Conservation (phyloP, 164 flowering plant species). For the Stephania cephalantha region DNA sequence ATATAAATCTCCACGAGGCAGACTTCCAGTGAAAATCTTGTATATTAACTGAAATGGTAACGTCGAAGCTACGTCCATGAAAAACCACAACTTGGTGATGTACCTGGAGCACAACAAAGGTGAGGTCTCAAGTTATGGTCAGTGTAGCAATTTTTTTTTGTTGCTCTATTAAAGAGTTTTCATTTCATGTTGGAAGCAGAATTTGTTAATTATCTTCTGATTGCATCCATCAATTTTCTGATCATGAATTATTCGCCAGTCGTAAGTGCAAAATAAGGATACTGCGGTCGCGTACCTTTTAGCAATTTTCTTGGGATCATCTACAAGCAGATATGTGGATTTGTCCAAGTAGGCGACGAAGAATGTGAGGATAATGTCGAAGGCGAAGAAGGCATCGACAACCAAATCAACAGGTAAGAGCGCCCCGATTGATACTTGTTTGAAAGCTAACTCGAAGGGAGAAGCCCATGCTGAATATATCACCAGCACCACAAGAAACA, state of each 20-base stretch:
- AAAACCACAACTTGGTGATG: slow-evolving; percentile 36
- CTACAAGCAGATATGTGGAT: slow-evolving; percentile 71
- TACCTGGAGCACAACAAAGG: slow-evolving; percentile 37
- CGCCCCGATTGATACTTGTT: slow-evolving; percentile 36
- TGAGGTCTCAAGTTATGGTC: background rate
- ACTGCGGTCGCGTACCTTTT: slow-evolving; percentile 28
- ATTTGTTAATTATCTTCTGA: background rate
- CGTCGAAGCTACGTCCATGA: slow-evolving; percentile 81
- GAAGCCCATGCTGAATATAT: slow-evolving; percentile 87
- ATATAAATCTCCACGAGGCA: slow-evolving; percentile 29
- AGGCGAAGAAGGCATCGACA: slow-evolving; percentile 64
- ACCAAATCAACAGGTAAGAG: slow-evolving; percentile 56
- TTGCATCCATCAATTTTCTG: background rate
- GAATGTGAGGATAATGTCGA: slow-evolving; percentile 70
- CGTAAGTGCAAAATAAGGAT: background rate
- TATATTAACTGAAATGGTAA: slow-evolving; percentile 53
- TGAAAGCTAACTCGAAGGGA: slow-evolving; percentile 78
- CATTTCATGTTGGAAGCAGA: background rate
- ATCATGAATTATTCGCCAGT: background rate
- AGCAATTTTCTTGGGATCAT: slow-evolving; percentile 67
- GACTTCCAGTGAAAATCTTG: slow-evolving; percentile 35
- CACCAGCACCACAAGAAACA: slow-evolving; percentile 66
- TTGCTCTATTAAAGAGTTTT: too few species aligned
- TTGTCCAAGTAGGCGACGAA: slow-evolving; percentile 85
- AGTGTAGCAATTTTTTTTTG: background rate